Evolutionary conservation across 2,329 filamentous ascomycete genomes (phyloP).

Genomic region (Verticillium nonalfalfae): DNA sequence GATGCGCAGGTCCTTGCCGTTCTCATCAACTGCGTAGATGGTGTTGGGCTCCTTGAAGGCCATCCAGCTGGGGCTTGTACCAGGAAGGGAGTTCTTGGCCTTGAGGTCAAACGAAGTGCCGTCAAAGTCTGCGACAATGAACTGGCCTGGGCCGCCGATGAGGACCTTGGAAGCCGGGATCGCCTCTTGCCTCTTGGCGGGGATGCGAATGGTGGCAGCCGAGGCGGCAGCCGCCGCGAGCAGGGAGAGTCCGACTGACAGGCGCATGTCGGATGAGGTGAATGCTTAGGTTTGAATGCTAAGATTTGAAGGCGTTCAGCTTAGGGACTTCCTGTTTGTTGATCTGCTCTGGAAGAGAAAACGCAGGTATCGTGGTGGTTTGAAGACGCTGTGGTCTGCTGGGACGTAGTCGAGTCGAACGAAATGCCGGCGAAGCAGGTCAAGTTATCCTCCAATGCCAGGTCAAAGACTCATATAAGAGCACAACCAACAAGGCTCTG

Average conservation of each 20-base stretch:
- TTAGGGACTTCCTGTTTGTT: no score
- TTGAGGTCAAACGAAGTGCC: constrained; percentile 31
- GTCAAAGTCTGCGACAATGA: constrained; percentile 34
- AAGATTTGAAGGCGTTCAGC: no score
- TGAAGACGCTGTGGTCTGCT: not conserved
- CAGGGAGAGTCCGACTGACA: not conserved
- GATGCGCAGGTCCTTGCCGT: constrained; percentile 28
- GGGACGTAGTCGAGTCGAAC: not conserved
- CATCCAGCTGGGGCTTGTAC: constrained; percentile 38
- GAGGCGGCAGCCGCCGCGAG: constrained; percentile 6
- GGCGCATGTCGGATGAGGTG: constrained; percentile 5
- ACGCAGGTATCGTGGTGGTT: not conserved
- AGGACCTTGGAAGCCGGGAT: constrained; percentile 23
- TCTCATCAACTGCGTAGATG: constrained; percentile 43
- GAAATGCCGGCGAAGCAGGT: not conserved
- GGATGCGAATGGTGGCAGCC: constrained; percentile 4
- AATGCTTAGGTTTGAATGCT: not conserved
- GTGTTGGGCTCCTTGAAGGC: constrained; percentile 28
- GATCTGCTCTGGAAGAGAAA: no score
- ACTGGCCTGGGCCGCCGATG: constrained; percentile 31
- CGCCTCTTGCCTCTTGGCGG: constrained; percentile 1
- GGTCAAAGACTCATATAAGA: not conserved
- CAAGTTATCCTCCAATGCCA: not conserved
- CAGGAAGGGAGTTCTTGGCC: constrained; percentile 20
- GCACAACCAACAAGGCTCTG: not conserved